A percentile compares a stretch with the other conserved stretches of the same genome.
Conservation (phyloP, 768 basidiomycete genomes). For the Tephrocybe sp. region DNA sequence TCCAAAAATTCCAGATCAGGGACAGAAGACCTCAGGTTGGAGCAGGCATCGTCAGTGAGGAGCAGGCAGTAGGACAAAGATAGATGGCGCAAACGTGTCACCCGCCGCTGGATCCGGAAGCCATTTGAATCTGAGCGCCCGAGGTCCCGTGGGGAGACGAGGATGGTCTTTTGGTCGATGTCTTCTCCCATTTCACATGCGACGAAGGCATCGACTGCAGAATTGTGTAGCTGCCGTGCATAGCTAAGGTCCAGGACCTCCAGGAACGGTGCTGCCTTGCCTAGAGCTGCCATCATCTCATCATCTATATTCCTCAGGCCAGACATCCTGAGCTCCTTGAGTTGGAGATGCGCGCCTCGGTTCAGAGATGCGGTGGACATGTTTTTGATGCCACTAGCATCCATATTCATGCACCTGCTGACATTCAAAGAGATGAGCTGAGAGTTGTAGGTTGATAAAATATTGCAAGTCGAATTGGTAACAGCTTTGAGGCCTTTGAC, state of each 20-base stretch:
- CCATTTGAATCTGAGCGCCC: constrained; percentile 57
- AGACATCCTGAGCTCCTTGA: constrained; percentile 67
- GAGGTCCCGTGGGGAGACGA: constrained; percentile 61
- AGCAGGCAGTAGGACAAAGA: constrained; percentile 68
- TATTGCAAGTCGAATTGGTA: constrained; percentile 71
- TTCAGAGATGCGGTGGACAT: constrained; percentile 43
- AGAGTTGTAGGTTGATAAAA: constrained; percentile 60
- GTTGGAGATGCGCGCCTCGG: constrained; percentile 46
- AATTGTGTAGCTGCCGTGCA: constrained; percentile 68
- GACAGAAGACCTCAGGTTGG: constrained; percentile 66
- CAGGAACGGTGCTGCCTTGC: constrained; percentile 65
- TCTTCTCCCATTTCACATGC: constrained; percentile 43
- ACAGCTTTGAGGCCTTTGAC: constrained; percentile 71
- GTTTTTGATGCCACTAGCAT: constrained; percentile 57
- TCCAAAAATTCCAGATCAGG: constrained; percentile 79
- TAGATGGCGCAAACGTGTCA: constrained; percentile 73
- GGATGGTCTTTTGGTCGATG: constrained; percentile 40
- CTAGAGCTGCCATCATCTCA: constrained; percentile 62
- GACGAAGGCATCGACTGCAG: constrained; percentile 72
- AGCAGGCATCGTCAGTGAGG: constrained; percentile 75
- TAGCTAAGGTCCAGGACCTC: constrained; percentile 84
- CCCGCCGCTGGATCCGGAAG: constrained; percentile 50
- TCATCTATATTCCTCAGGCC: constrained; percentile 66
- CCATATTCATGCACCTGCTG: constrained; percentile 68
- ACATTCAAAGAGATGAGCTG: constrained; percentile 64